Percentiles rank a stretch among this genome's conserved stretches.
These are phyloP conservation scores for Heliamphora pulchella DNA, from an alignment of 179 eudicot genomes.

Conservation along the genomic window DNA sequence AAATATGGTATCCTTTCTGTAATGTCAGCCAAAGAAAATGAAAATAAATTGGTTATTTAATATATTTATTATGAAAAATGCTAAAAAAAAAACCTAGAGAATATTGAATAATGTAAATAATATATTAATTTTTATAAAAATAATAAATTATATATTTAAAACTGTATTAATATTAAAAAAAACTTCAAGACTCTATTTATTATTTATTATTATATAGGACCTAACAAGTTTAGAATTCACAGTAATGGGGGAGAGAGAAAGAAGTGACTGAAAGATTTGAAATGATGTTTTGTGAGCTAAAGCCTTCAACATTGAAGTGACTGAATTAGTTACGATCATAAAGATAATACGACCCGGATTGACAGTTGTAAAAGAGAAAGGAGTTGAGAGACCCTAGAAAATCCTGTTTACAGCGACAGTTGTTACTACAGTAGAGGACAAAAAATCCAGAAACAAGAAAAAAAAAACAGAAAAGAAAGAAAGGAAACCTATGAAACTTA, in stretches of 20 bases:
- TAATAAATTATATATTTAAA: no score
- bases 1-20: no score
- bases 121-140: no score
- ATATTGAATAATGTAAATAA: no score
- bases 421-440: constrained; percentile 29
- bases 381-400: constrained; percentile 1
- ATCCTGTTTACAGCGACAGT: no score
- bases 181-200: background rate
- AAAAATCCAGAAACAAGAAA: constrained; percentile 13
- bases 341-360: constrained; percentile 19
- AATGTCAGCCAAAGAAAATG: no score
- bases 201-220: background rate
- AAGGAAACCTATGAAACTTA: background rate
- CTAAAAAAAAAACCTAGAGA: no score
- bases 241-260: background rate
- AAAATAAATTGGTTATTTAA: no score
- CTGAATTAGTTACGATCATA: constrained; percentile 27
- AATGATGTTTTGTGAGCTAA: constrained; percentile 16
- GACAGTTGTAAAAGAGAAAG: constrained; percentile 16
- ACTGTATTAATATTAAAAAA: no score
- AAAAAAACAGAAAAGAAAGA: no score
- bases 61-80: no score
- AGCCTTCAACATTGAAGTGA: constrained; percentile 27
- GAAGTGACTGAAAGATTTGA: background rate
- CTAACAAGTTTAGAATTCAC: background rate